phyloP scores from a whole-genome alignment of 495 filamentous ascomycete genomes.

The Xylaria curta region DNA sequence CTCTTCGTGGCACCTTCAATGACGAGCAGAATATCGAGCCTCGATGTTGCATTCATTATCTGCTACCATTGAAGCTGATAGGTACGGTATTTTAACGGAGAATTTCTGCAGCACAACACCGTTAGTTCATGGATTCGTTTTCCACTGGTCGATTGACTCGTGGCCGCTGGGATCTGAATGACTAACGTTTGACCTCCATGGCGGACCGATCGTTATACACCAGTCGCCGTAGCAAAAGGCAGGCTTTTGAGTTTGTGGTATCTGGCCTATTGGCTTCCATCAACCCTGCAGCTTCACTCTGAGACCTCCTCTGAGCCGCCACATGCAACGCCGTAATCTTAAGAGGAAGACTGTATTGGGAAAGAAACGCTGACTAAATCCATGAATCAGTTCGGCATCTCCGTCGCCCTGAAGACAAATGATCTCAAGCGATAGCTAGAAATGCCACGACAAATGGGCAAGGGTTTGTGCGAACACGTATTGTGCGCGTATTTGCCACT shows the following conservation, averaged over 20 bases:
- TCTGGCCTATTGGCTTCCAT: neutral
- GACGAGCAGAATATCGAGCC: neutral
- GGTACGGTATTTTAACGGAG: neutral
- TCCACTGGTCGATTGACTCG: neutral
- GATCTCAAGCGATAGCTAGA: neutral
- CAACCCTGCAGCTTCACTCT: neutral
- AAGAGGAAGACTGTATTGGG: neutral
- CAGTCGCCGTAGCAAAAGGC: neutral
- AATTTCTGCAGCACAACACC: neutral
- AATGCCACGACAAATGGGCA: neutral
- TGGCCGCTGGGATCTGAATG: neutral
- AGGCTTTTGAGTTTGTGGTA: neutral
- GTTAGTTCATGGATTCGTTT: neutral
- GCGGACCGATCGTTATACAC: neutral
- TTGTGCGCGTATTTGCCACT: conserved; percentile 17
- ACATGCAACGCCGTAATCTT: neutral
- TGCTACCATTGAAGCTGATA: neutral
- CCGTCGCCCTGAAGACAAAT: neutral
- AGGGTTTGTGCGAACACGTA: neutral
- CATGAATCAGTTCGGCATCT: neutral
- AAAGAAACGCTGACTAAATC: conserved; percentile 11
- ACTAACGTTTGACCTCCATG: neutral
- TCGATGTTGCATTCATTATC: neutral
- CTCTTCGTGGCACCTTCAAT: neutral
- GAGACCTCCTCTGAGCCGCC: neutral